Evolutionary conservation across 169 alveolate genomes (phyloP).

Genomic region (Plasmodium adleri): DNA sequence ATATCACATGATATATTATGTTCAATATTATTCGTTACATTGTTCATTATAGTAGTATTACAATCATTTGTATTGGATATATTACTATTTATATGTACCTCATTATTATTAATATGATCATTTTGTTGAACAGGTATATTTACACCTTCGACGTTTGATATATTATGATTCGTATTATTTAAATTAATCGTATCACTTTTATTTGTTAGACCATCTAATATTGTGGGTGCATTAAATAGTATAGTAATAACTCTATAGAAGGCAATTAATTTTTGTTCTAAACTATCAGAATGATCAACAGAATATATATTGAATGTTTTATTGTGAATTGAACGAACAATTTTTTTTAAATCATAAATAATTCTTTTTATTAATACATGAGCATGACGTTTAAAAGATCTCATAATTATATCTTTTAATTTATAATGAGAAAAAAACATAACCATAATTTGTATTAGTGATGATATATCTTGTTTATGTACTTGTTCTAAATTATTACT

Average conservation of each 20-base stretch:
- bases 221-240: constrained; percentile 63
- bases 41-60: neutral
- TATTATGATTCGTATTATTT: neutral
- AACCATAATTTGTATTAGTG: constrained; percentile 48
- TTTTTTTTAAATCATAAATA: constrained; percentile 58
- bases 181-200: constrained; percentile 9
- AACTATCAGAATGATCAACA: constrained; percentile 70
- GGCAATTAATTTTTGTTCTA: constrained; percentile 70
- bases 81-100: neutral
- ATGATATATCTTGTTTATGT: constrained; percentile 71
- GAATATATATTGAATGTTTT: constrained; percentile 39
- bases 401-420: constrained; percentile 22
- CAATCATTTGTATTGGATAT: neutral
- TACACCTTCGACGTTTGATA: neutral
- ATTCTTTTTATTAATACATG: constrained; percentile 49
- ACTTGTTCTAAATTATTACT: constrained; percentile 72
- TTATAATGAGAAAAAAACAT: constrained; percentile 73
- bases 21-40: neutral
- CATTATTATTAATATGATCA: neutral
- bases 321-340: constrained; percentile 35
- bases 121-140: neutral
- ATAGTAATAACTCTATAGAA: constrained; percentile 63
- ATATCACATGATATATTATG: neutral
- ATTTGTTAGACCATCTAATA: constrained; percentile 32
- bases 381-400: constrained; percentile 66